Percentiles rank a stretch among this genome's conserved stretches.
These are phyloP conservation scores for Artemisia annua DNA, from an alignment of 129 eudicot genomes.

Conservation along the genomic window DNA sequence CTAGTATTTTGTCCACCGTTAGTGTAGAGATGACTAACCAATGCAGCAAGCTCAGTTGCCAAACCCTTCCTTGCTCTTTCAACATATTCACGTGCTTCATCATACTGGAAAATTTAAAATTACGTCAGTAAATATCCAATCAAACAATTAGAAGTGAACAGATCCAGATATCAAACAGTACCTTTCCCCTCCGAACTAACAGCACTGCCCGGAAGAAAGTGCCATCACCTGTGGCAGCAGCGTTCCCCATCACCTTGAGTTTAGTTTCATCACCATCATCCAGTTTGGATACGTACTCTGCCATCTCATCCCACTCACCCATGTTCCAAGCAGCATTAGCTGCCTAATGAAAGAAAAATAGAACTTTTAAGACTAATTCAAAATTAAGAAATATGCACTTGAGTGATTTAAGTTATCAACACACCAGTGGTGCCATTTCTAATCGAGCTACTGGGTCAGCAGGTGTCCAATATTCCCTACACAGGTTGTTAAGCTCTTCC, in stretches of 20 bases:
- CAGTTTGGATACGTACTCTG: conserved; percentile 85
- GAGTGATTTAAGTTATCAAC: conserved; percentile 22
- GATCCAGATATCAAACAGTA: conserved; percentile 25
- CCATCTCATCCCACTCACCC: conserved; percentile 99
- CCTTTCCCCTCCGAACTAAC: conserved; percentile 90
- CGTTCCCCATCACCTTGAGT: conserved; percentile 78
- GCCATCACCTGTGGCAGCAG: conserved; percentile 94
- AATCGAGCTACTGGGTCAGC: conserved; percentile 96
- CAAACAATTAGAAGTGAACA: conserved; percentile 8
- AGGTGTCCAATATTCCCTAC: conserved; percentile 94
- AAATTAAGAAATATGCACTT: conserved; percentile 11
- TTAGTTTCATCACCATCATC: conserved; percentile 98
- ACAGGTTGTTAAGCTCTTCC: conserved; percentile 96
- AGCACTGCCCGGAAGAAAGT: conserved; percentile 90
- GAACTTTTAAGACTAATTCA: conserved; percentile 9
- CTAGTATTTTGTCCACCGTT: not conserved
- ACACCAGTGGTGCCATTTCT: conserved; percentile 99
- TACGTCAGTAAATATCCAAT: conserved; percentile 6
- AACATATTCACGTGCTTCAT: conserved; percentile 92
- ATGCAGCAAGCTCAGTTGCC: conserved; percentile 97
- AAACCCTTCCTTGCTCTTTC: conserved; percentile 98
- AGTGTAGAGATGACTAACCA: conserved; percentile 52
- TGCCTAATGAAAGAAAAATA: conserved; percentile 51
- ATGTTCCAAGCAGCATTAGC: conserved; percentile 98
- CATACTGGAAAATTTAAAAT: conserved; percentile 52